Evolutionary conservation across 306 rosid species (phyloP).

Genomic region (Quercus engelmannii): DNA sequence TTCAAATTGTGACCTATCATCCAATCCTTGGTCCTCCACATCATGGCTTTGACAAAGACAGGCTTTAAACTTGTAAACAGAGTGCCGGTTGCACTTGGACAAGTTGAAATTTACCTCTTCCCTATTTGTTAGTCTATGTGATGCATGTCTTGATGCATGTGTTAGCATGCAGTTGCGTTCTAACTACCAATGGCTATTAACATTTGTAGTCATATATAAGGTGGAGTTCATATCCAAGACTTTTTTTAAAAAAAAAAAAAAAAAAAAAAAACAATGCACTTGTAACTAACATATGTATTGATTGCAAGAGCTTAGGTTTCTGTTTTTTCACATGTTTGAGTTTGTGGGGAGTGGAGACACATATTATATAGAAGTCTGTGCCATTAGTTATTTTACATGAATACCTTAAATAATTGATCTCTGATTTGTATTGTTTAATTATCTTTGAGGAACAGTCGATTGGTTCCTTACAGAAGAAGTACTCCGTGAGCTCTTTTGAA

Average conservation of each 20-base stretch:
- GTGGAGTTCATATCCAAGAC: background rate
- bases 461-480: slow-evolving; percentile 54
- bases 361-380: background rate
- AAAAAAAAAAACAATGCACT: background rate
- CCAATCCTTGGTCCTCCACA: too few relatives aligned
- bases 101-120: too few relatives aligned
- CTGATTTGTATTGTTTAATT: background rate
- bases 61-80: too few relatives aligned
- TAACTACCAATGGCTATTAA: background rate
- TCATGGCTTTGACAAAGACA: too few relatives aligned
- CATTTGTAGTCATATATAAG: background rate
- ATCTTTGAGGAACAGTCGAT: slow-evolving; percentile 31
- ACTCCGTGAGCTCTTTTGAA: slow-evolving; percentile 57
- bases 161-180: too few relatives aligned
- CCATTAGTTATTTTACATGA: background rate
- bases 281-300: background rate
- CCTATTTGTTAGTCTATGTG: too few relatives aligned
- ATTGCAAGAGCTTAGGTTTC: background rate
- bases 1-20: too few relatives aligned
- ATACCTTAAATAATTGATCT: background rate
- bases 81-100: too few relatives aligned
- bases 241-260: too few relatives aligned
- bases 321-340: background rate
- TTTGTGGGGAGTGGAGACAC: background rate
- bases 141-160: too few relatives aligned